Evolutionary conservation across 805 yeast species (phyloP).

Genomic region (Metschnikowia peoriensis): DNA sequence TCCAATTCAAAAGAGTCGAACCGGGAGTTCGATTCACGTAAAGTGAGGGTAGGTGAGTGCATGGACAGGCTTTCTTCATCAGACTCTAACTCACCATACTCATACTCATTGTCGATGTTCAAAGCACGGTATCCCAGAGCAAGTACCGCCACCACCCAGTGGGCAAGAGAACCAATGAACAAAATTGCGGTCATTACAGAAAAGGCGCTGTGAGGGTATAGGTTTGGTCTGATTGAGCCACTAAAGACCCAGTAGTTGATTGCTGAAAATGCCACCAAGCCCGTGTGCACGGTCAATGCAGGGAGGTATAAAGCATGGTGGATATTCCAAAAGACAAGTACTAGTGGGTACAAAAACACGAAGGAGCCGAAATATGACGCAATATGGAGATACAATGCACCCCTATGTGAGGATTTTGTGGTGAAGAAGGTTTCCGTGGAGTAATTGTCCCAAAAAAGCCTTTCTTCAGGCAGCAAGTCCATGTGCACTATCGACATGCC

Average conservation of each 20-base stretch:
- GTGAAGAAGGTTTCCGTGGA: conserved; percentile 75
- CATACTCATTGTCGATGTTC: conserved; percentile 11
- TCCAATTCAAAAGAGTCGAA: conserved; percentile 26
- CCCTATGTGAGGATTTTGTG: conserved; percentile 46
- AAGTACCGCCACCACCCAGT: conserved; percentile 54
- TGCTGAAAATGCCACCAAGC: conserved; percentile 48
- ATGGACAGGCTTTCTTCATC: conserved; percentile 16
- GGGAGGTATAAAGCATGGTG: conserved; percentile 44
- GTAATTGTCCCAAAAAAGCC: conserved; percentile 73
- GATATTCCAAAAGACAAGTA: conserved; percentile 61
- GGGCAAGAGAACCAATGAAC: conserved; percentile 50
- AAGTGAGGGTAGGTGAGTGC: conserved; percentile 15
- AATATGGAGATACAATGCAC: conserved; percentile 57
- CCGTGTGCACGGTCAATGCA: conserved; percentile 40
- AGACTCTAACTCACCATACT: conserved; percentile 15
- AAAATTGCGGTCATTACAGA: conserved; percentile 62
- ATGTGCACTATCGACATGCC: conserved; percentile 75
- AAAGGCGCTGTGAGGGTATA: conserved; percentile 80
- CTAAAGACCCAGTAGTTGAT: conserved; percentile 56
- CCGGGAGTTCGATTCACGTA: conserved; percentile 15
- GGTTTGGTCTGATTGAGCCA: conserved; percentile 48
- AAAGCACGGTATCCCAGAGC: conserved; percentile 42
- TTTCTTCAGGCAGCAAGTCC: conserved; percentile 66
- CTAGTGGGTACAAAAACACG: conserved; percentile 63
- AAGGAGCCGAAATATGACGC: conserved; percentile 42